Conservation (phyloP, 164 flowering plant genomes). For the Magnolia changhungtana region DNA sequence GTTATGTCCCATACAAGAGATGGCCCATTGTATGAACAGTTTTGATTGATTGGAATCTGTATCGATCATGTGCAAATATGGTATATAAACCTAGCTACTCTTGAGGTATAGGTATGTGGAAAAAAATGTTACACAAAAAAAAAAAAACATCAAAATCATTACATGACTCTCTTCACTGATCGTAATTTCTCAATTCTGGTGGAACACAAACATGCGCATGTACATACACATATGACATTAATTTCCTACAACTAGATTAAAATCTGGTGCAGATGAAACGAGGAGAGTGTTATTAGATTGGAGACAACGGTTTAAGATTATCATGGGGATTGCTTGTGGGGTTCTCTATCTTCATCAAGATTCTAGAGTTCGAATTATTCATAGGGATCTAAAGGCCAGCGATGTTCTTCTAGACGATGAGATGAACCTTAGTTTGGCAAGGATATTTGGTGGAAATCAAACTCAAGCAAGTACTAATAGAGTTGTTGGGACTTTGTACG, state of each 20-base stretch:
- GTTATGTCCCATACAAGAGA: too few species aligned
- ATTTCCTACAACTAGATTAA: not conserved
- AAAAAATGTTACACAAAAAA: too few species aligned
- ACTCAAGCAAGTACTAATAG: constrained; percentile 20
- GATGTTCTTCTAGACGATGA: constrained; percentile 46
- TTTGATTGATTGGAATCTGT: not conserved
- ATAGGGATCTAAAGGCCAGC: constrained; percentile 57
- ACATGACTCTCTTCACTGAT: too few species aligned
- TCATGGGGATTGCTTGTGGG: constrained; percentile 48
- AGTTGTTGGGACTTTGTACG: constrained; percentile 42
- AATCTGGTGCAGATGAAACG: constrained; percentile 4
- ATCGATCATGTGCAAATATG: not conserved
- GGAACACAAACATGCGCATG: not conserved
- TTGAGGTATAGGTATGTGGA: too few species aligned
- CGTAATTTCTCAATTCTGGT: too few species aligned
- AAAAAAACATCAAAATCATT: too few species aligned
- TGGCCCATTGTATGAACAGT: too few species aligned
- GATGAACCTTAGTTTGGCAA: constrained; percentile 40
- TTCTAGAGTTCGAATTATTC: constrained; percentile 48
- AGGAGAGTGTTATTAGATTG: constrained; percentile 15
- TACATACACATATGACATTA: not conserved
- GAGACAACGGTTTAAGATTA: constrained; percentile 22
- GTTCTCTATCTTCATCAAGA: constrained; percentile 61
- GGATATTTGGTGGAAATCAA: constrained; percentile 30
- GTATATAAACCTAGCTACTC: not conserved